Percentiles rank a stretch among this genome's conserved stretches.
These are phyloP conservation scores for Chlamydomonas sp. DNA, from an alignment of 139 green algal species.

Conservation along the genomic window DNA sequence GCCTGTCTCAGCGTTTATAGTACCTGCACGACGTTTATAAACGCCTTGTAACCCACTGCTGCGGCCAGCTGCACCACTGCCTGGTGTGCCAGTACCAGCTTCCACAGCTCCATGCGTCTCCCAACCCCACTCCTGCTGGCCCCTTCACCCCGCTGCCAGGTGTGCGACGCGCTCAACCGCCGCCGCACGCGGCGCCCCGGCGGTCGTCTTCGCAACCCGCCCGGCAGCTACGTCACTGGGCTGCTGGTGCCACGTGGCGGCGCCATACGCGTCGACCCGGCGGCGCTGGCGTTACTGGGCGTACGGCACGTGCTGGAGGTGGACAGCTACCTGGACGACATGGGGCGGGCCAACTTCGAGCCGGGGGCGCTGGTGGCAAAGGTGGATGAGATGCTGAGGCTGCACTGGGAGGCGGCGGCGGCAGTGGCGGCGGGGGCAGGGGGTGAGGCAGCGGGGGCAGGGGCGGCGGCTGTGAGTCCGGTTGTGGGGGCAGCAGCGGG, in stretches of 20 bases:
- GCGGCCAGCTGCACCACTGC: too few relatives aligned
- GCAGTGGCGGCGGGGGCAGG: background rate
- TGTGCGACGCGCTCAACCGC: slow-evolving; percentile 77
- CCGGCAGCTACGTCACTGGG: slow-evolving; percentile 76
- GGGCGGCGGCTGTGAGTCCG: too few relatives aligned
- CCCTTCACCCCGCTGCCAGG: background rate
- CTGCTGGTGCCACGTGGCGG: slow-evolving; percentile 80
- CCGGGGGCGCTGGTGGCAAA: slow-evolving; percentile 73
- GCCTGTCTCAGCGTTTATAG: too few relatives aligned
- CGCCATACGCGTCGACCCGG: slow-evolving; percentile 60
- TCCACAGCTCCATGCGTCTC: background rate
- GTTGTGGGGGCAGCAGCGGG: too few relatives aligned
- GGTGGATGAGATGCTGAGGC: slow-evolving; percentile 50
- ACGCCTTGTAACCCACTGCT: too few relatives aligned
- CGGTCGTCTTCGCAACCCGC: slow-evolving; percentile 61
- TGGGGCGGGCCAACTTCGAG: slow-evolving; percentile 67
- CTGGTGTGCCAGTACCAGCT: too few relatives aligned
- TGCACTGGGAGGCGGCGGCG: slow-evolving; percentile 21
- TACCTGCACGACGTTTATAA: too few relatives aligned
- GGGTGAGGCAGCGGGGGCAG: too few relatives aligned
- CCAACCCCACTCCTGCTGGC: background rate
- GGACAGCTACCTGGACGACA: slow-evolving; percentile 43
- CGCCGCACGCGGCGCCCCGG: slow-evolving; percentile 45
- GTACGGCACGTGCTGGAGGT: slow-evolving; percentile 78
- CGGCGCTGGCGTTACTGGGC: slow-evolving; percentile 64